Evolutionary conservation across 768 basidiomycete species (phyloP), one percentile per base, ranked within the genome.

Genomic region (Tricholoma hemisulphureum): DNA sequence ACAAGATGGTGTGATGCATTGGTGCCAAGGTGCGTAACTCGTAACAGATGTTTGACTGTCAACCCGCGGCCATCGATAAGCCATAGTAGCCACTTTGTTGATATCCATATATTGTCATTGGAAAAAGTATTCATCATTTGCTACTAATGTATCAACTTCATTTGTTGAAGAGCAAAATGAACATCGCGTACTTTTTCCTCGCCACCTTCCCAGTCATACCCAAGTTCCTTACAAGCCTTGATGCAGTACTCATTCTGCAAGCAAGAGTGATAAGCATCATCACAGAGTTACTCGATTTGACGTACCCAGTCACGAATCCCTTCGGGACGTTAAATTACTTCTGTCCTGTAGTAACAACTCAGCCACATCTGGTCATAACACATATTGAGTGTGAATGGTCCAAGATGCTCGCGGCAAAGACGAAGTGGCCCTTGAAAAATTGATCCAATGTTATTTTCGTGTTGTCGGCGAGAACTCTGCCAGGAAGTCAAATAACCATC

Each of bases 301-400:
- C 63, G 16, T 37, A 73, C 71, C 73, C 73, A 77, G n/a, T 43
- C 35, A 0, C 37, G n/a, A 0, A 65, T 24, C 0, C 68, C 70
- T 0, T 60, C 53, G 0, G 71, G 73, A 7, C 51, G 58, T 34
- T 63, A 65, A 1, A 73, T 14, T 3, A 58, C 53, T 14, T 60
- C 53, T 3, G 67, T 63, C 0, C 31, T n/a, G 58, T 75, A 77
- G 46, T 53, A 73, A 2, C 70, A 11, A 43, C 69, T 65, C 4
- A 57, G n/a, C 41, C 65, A 49, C 72, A 76, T 74, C 46, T 76
- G 65, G 18, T 61, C 45, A 43, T 60, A 74, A 21, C 51, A 59
- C 6, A n/a, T 61, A 16, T 74, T 66, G 1, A 74, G 55, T 0
- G 69, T 70, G 53, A 63, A 74, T 2, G 71, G 70, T 2, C 71